Conservation (phyloP, 441 rosid genomes). For the Pelargonium australe region DNA sequence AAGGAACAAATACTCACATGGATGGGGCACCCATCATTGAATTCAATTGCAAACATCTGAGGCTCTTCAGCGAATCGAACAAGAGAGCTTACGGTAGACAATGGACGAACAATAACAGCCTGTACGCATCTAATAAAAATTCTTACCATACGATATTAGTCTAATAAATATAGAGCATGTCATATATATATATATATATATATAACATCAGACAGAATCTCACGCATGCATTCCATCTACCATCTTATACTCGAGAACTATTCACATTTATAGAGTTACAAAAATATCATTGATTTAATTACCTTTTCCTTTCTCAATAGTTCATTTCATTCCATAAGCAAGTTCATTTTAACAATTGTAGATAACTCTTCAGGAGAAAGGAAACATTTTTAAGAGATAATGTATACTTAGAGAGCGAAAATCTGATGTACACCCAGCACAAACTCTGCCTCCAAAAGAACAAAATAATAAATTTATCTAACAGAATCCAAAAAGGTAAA, state of each 20-base stretch:
- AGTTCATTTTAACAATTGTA: neutral
- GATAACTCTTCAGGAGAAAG: neutral
- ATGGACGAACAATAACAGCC: constrained; percentile 96
- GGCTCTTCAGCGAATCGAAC: constrained; percentile 99
- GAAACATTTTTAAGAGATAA: neutral
- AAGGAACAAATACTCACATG: constrained; percentile 64
- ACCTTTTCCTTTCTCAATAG: neutral
- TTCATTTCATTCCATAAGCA: neutral
- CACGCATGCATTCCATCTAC: neutral
- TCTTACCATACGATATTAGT: constrained; percentile 57
- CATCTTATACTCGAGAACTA: neutral
- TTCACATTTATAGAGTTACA: neutral
- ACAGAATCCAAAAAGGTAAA: neutral
- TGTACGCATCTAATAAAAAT: constrained; percentile 89
- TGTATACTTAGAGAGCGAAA: neutral
- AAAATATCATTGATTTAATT: neutral
- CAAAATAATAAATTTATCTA: neutral
- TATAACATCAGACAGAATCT: constrained; percentile 6
- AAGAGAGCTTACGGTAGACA: constrained; percentile 80
- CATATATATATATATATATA: constrained; percentile 7
- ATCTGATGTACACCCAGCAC: neutral
- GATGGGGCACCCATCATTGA: constrained; percentile 93
- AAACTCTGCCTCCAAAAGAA: neutral
- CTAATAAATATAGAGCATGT: constrained; percentile 18
- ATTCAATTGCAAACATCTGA: constrained; percentile 98